Conservation (phyloP, 495 filamentous ascomycete genomes). For the Neurospora pannonica region DNA sequence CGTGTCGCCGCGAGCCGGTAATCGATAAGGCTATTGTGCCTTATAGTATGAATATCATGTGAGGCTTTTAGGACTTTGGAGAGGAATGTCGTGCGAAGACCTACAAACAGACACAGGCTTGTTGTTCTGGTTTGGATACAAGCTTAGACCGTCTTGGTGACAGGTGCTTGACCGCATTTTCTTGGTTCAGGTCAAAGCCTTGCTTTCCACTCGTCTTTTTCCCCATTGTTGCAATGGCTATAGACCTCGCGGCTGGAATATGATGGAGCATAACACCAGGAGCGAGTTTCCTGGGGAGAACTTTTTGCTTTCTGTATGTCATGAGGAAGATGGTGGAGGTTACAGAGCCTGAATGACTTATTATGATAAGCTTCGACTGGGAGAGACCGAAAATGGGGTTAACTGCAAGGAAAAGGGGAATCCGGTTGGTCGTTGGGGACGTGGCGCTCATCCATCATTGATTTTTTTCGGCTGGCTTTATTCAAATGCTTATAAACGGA, state of each 20-base stretch:
- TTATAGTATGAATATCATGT: constrained; percentile 23
- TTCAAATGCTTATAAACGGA: background rate
- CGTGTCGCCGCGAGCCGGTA: constrained; percentile 32
- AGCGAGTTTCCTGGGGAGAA: background rate
- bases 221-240: background rate
- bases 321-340: background rate
- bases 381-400: background rate
- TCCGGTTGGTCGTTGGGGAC: background rate
- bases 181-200: background rate
- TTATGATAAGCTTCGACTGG: background rate
- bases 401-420: background rate
- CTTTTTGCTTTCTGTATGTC: background rate
- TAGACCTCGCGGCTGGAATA: background rate
- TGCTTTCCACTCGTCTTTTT: background rate
- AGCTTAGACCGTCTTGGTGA: background rate
- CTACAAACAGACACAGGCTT: background rate
- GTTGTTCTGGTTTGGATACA: background rate
- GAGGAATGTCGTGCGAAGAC: background rate
- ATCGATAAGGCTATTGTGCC: constrained; percentile 49
- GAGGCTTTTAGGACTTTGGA: background rate
- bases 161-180: background rate
- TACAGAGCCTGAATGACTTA: background rate
- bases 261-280: background rate
- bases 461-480: background rate
- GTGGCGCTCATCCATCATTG: background rate